Evolutionary conservation across 352 stramenopile species (phyloP).

Genomic region (Globisporangium uncinulatum): DNA sequence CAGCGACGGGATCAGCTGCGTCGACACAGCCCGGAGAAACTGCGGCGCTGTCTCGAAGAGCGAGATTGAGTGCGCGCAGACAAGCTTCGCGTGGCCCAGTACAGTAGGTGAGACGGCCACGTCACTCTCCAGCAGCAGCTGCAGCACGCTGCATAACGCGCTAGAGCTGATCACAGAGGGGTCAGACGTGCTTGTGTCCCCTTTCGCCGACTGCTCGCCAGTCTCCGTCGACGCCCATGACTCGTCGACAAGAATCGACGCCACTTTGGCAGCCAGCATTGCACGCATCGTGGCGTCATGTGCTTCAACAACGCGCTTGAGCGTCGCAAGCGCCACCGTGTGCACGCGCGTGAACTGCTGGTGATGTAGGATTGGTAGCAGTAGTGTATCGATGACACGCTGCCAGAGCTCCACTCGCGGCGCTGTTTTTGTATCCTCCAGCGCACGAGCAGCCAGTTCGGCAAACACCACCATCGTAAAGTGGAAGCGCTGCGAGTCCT

Average conservation of each 20-base stretch:
- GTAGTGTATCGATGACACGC: conserved; percentile 15
- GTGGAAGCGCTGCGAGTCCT: conserved; percentile 21
- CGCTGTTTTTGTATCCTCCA: neutral
- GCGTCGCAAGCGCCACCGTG: conserved; percentile 17
- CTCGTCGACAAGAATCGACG: conserved; percentile 8
- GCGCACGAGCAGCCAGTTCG: conserved; percentile 22
- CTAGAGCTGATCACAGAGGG: conserved; percentile 23
- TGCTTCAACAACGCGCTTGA: conserved; percentile 19
- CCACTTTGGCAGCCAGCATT: conserved; percentile 5
- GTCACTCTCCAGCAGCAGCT: conserved; percentile 26
- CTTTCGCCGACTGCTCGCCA: neutral
- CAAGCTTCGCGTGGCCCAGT: conserved; percentile 13
- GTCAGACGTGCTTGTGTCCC: conserved; percentile 3
- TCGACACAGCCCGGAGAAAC: conserved; percentile 37
- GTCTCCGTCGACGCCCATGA: neutral
- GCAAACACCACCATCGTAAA: conserved; percentile 33
- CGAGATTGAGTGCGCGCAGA: conserved; percentile 37
- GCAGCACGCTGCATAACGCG: conserved; percentile 42
- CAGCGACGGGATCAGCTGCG: conserved; percentile 42
- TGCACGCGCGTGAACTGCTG: conserved; percentile 24
- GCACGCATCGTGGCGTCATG: conserved; percentile 6
- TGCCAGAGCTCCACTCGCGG: neutral
- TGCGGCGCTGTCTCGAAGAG: conserved; percentile 29
- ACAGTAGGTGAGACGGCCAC: neutral
- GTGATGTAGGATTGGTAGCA: conserved; percentile 26